Base-by-base conservation (phyloP, 176 grass and related monocot species). In the Tillandsia fasciculata region DNA sequence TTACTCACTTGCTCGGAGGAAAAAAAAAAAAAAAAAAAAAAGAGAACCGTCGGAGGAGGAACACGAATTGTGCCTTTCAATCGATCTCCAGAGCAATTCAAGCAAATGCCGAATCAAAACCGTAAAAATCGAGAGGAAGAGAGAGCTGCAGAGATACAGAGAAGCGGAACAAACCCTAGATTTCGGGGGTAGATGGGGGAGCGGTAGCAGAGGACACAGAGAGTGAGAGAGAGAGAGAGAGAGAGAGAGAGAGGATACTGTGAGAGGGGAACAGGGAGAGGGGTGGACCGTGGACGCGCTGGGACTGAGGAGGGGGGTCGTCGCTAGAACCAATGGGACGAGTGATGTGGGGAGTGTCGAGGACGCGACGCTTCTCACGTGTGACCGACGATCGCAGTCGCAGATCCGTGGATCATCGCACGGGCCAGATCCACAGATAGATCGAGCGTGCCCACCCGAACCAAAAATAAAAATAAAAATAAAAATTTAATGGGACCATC, bases 61-160 rank as follows among this genome's bases (percentile, higher is more conserved):
- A 42, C 54, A 74, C 23, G 26, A 10, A 73, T 8, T 51, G 64
- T 54, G 74, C 71, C 78, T 74, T 42, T 53, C 9, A 54, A 81
- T 81, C 78, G 64, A 74, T 72, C 63, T 64, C 64, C 2, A 22
- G 51, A 63, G 1, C 26, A 48, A 47, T 51, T 73, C 71, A 74
- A 65, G 22, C 70, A 66, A 68, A 77, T 6, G 1, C 52, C 10
- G 17, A 76, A 49, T 80, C 12, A 48, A 50, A 66, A 66, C 68
- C 53, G 57, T 65, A 79, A 79, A 53, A 65, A 65, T 28, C 26
- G 48, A 3, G 14, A 9, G 64, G 13, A 67, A 26, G 14, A 29
- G 13, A 67, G 64, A 48, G 64, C 48, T 58, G n/a, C 14, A 58
- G 54, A 58, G 8, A 58, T 58, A 42, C 33, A 63, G 56, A 65